Evolutionary conservation across 768 basidiomycete species (phyloP), one percentile per base, ranked within the genome.

Genomic region (Suillus paluster): DNA sequence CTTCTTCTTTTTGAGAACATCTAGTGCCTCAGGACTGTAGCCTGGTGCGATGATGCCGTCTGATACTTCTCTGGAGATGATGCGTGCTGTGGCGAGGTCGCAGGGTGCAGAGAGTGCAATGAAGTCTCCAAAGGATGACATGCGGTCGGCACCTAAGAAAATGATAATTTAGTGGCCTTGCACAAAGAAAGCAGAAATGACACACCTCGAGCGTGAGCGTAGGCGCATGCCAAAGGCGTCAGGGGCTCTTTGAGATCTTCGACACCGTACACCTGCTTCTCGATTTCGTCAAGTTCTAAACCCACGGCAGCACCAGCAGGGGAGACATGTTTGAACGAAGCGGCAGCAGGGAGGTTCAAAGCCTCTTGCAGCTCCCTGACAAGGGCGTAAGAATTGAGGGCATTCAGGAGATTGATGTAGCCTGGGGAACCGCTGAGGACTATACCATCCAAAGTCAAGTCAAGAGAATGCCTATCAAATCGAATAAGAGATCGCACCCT

Each of bases 101-200:
- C 96, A 97, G 21, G 89, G 86, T 30, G 91, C 89, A 19, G 95
- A 97, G 12, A 99, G 83, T 0, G 95, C 97, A 68, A 99, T 96
- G 74, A 99, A 99, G 79, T 99, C 97, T 5, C 97, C 97, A 73
- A 99, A 99, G 3, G 97, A 98, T 1, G 97, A 98, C 97, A 99
- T 99, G 58, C 97, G 89, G 74, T 99, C 97, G 25, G 97, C 97
- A 60, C 95, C 92, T 93, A 66, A 7, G 66, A 60, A 34, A 65
- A 27, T n/a, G 23, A 52, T 19, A 30, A 3, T 30, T 30, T 30
- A 60, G 59, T 46, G 4, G 4, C 6, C 30, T 30, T 52, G 44
- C n/a, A 10, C 42, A 59, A 4, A 9, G 23, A 11, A 38, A 25
- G 34, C 33, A 55, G 38, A 38, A 34, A 12, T 52, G 10, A 74